A percentile compares a stretch with the other conserved stretches of the same genome.
These are phyloP conservation scores for Zizania latifolia DNA, from an alignment of 176 grass and related monocot genomes.

Conservation along the genomic window DNA sequence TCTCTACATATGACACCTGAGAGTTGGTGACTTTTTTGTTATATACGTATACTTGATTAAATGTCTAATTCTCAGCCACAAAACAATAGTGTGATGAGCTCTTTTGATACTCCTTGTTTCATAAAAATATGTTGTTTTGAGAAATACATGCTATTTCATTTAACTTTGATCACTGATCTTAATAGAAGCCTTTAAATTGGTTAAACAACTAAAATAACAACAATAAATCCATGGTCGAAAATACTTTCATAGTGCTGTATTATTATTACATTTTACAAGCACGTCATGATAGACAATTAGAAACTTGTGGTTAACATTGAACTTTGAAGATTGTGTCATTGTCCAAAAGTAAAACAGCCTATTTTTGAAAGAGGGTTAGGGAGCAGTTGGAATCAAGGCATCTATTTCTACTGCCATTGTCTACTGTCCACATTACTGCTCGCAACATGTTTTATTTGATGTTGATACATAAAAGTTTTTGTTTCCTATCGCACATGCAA, in stretches of 20 bases:
- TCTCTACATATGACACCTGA: not conserved
- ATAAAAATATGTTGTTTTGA: not conserved
- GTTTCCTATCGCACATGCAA: not conserved
- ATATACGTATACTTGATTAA: not conserved
- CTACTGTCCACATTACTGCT: not conserved
- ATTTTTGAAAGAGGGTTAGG: not conserved
- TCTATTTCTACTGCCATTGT: not conserved
- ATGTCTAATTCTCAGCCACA: not conserved
- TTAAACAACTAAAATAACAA: not conserved
- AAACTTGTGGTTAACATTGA: not conserved
- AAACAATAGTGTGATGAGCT: not conserved
- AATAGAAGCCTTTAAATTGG: not conserved
- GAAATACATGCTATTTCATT: not conserved
- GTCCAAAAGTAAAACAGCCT: not conserved
- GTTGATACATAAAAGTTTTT: not conserved
- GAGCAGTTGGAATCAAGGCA: not conserved
- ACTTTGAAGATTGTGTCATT: not conserved
- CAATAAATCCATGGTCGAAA: not conserved
- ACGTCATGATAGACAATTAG: not conserved
- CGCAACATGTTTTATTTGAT: not conserved
- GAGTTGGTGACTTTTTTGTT: not conserved
- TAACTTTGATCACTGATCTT: not conserved
- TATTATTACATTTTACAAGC: not conserved
- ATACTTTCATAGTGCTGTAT: not conserved
- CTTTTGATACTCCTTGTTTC: not conserved